Evolutionary conservation across 1,284 basidiomycete genomes (phyloP), one percentile per base, ranked within the genome.

Genomic region (Trametes hirsuta): DNA sequence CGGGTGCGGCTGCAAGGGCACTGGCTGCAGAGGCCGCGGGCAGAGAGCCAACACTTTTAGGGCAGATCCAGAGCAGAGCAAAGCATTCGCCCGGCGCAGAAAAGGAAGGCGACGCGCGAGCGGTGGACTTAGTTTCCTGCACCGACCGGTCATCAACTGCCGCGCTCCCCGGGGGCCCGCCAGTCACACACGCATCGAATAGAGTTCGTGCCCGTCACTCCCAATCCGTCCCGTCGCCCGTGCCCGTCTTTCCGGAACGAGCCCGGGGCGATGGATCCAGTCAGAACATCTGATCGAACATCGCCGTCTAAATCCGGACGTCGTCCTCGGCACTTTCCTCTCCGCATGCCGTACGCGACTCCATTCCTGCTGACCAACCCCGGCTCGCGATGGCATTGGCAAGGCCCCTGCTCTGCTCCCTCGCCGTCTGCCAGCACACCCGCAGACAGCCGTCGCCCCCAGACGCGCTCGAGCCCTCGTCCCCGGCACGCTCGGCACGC

Each of bases 251-350:
- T 60, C 63, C 53, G 41, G 63, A 65, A 65, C 50, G 36, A 37
- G 47, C 1, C 61, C 48, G 58, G 30, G 30, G 58, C 58, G 55
- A 65, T 59, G 63, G 63, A 62, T 65, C 63, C 63, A 65, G 63
- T 65, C 63, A 65, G 63, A 65, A 55, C 55, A 46, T 65, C 66
- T 67, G 67, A 69, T 69, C 67, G 66, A 69, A 67, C 63, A 61
- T 53, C 52, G 25, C 61, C 64, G 59, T 65, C 64, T 62, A 64
- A 53, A 62, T 62, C 58, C 62, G 62, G 59, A 58, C 42, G 46
- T 37, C 37, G 21, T 54, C 51, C 57, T 64, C 65, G 64, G 65
- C 61, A 64, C 48, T 63, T 65, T 15, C 63, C 64, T 58, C 60
- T 60, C 65, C 65, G 62, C 62, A 66, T 66, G 65, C 65, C 65